A percentile compares a stretch with the other conserved stretches of the same genome.
These are phyloP conservation scores for Rhododendron vialii DNA, from an alignment of 148 eudicot species.

Conservation along the genomic window DNA sequence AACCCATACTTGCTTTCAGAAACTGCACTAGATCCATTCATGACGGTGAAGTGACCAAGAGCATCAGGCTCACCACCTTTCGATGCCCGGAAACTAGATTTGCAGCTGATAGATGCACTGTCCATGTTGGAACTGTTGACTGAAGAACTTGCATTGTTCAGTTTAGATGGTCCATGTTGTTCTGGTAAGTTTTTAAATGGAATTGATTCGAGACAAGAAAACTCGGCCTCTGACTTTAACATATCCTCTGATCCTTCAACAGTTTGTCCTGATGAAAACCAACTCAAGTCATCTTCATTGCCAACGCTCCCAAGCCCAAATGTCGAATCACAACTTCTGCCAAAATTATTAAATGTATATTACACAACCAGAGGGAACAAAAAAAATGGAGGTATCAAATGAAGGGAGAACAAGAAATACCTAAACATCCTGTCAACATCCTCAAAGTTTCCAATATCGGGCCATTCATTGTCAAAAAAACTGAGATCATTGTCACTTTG, in stretches of 20 bases:
- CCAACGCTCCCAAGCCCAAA: conserved; percentile 57
- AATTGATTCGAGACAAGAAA: conserved; percentile 38
- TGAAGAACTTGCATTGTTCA: conserved; percentile 24
- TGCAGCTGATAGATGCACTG: conserved; percentile 25
- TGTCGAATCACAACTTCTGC: conserved; percentile 83
- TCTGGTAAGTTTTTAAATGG: conserved; percentile 29
- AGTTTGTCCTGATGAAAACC: conserved; percentile 62
- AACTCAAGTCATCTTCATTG: conserved; percentile 54
- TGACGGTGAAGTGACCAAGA: conserved; percentile 20
- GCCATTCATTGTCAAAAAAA: conserved; percentile 61
- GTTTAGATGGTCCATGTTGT: conserved; percentile 26
- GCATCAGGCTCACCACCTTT: conserved; percentile 23
- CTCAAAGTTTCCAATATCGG: conserved; percentile 75
- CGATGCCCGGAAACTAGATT: conserved; percentile 25
- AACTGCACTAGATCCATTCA: conserved; percentile 23
- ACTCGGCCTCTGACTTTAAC: conserved; percentile 35
- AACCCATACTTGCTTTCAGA: conserved; percentile 21
- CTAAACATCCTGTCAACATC: conserved; percentile 94
- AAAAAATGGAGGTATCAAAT: background rate
- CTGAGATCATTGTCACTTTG: conserved; percentile 43
- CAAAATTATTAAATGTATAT: background rate
- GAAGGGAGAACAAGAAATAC: conserved; percentile 30
- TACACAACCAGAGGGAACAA: background rate
- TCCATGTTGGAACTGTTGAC: conserved; percentile 28
- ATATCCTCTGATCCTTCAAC: conserved; percentile 57